Base-by-base conservation (phyloP, 257 asterid genomes). In the Solanum corneliomulleri region DNA sequence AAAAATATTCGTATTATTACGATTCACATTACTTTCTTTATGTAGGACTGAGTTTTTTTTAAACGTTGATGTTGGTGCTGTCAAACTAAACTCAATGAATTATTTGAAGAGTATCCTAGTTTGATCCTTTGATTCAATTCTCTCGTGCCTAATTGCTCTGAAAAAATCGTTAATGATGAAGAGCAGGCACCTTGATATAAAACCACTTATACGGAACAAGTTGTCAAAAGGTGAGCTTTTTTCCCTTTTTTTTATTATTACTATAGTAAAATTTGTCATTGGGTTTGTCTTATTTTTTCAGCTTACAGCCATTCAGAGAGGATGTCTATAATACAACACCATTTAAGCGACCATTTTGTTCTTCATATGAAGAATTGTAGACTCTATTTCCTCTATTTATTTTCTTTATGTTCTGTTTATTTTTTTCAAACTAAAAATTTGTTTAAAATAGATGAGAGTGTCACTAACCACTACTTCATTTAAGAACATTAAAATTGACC, bases 111-210 rank as follows among this genome's bases (percentile, higher is more conserved):
- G 66, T 98, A 96, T 85, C 96, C 98, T 33, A 93, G 94, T 91
- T 89, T 96, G 84, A 94, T 95, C 31, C 98, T 94, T 87, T 98
- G 99, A 85, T 96, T 96, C 88, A 95, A 94, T 86, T 92, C 98
- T 88, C 94, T 96, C 93, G 91, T 96, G 88, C 99, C 99, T n/a
- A 95, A 94, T 91, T 96, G 95, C 74, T 94, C 91, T 89, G 98
- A 97, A 91, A 94, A 94, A 80, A 94, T 96, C 81, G 92, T 94
- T 74, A 92, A 92, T 27, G 97, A 95, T 2, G 98, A 89, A 87
- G 98, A 95, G 37, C 96, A 93, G 86, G 94, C 94, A 87, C 95
- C 96, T 74, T 95, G 96, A 4, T 10, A 44, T 4, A 44, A 2
- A 44, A 44, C 47, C 12, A 44, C 14, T 44, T 44, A 10, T 11